Percentiles rank a stretch among this genome's conserved stretches.
These are phyloP conservation scores for Sarcocystis neurona DNA, from an alignment of 169 alveolate species.

Conservation along the genomic window DNA sequence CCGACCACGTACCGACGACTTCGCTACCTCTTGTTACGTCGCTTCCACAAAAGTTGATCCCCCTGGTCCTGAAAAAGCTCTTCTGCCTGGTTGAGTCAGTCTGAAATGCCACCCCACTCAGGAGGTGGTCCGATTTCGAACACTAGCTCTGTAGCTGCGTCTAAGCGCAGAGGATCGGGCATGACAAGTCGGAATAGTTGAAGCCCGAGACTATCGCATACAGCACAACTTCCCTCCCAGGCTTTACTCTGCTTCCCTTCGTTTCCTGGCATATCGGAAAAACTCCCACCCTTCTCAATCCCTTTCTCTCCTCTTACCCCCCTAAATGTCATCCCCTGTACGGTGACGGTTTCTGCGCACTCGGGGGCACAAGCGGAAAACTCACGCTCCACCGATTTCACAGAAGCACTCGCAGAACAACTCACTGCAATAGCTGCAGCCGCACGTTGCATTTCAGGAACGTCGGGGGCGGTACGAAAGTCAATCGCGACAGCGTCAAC, in stretches of 20 bases:
- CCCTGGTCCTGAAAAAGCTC: neutral
- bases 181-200: conserved; percentile 1
- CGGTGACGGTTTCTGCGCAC: too few relatives aligned
- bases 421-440: neutral
- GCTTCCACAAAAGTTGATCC: neutral
- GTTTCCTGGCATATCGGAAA: neutral
- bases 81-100: neutral
- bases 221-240: neutral
- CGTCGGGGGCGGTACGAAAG: too few relatives aligned
- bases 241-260: neutral
- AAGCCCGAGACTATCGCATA: neutral
- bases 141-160: neutral
- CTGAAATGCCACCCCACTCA: conserved; percentile 7
- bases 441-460: too few relatives aligned
- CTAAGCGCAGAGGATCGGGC: neutral
- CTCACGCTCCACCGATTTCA: neutral
- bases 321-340: neutral
- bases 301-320: neutral
- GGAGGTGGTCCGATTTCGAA: conserved; percentile 6
- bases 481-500: too few relatives aligned
- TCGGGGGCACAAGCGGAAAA: too few relatives aligned
- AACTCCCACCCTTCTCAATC: neutral
- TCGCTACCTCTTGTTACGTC: neutral
- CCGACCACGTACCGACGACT: too few relatives aligned
- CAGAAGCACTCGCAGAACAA: neutral